phyloP scores from a whole-genome alignment of 2,329 filamentous ascomycete genomes.

The Diaporthe caulivora region DNA sequence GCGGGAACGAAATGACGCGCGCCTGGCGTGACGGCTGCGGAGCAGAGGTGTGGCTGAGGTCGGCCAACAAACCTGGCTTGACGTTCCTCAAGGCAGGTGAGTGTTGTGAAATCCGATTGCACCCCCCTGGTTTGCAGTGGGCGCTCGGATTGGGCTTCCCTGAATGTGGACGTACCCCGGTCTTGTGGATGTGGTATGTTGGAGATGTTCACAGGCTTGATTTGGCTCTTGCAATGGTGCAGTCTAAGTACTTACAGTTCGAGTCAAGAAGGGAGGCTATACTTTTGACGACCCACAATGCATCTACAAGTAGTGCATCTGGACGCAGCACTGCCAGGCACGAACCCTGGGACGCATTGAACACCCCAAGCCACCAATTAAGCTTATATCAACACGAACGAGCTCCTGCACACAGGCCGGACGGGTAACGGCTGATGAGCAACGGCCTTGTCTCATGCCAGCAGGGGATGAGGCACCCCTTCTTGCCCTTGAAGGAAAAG shows the following conservation, averaged over 20 bases:
- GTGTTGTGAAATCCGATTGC: background rate
- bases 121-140: no score
- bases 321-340: background rate
- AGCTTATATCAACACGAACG: background rate
- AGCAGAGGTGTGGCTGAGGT: constrained; percentile 1
- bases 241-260: no score
- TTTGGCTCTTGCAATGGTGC: no score
- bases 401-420: background rate
- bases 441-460: background rate
- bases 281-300: constrained; percentile 3
- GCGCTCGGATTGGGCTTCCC: background rate
- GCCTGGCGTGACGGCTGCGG: constrained; percentile 16
- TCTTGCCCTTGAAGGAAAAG: no score
- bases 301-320: no score
- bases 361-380: constrained; percentile 19
- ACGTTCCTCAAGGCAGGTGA: constrained; percentile 23
- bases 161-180: background rate
- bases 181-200: background rate
- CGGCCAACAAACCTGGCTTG: constrained; percentile 3
- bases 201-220: no score
- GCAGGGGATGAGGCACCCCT: background rate
- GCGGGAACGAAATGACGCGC: constrained; percentile 11
- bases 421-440: no score
- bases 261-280: constrained; percentile 17
- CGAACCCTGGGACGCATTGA: background rate